phyloP scores from a whole-genome alignment of 2,329 filamentous ascomycete genomes.

The Pyrenochaeta sp. region DNA sequence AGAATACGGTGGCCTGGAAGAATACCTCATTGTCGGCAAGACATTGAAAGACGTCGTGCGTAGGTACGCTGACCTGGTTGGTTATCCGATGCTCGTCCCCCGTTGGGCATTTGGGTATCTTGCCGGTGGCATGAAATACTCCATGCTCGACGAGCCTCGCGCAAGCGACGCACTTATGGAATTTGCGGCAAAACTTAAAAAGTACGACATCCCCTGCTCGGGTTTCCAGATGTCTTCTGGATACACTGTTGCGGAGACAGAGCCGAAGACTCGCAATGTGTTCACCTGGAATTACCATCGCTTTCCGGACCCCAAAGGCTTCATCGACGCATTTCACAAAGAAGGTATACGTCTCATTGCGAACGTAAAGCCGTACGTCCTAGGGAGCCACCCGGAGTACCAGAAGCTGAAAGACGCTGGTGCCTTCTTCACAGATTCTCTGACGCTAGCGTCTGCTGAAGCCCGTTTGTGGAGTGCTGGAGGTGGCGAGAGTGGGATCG shows the following conservation, averaged over 20 bases:
- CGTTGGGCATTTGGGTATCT: constrained; percentile 78
- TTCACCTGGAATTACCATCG: constrained; percentile 75
- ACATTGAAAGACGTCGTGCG: constrained; percentile 71
- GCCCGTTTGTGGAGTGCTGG: constrained; percentile 76
- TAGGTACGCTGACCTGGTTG: constrained; percentile 71
- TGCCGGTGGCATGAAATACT: constrained; percentile 71
- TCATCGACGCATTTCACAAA: constrained; percentile 67
- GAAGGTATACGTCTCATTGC: constrained; percentile 72
- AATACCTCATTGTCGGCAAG: constrained; percentile 72
- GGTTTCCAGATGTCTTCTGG: constrained; percentile 77
- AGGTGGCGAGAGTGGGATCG: constrained; percentile 72
- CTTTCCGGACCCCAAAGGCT: constrained; percentile 72
- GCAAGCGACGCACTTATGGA: constrained; percentile 65
- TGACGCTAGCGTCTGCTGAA: constrained; percentile 56
- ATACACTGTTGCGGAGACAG: constrained; percentile 71
- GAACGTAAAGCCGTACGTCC: constrained; percentile 77
- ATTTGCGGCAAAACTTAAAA: constrained; percentile 67
- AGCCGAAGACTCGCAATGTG: constrained; percentile 74
- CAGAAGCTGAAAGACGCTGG: constrained; percentile 63
- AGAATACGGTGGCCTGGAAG: constrained; percentile 74
- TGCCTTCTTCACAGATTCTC: constrained; percentile 70
- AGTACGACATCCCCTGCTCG: constrained; percentile 73
- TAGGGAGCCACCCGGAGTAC: constrained; percentile 72
- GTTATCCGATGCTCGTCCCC: constrained; percentile 72
- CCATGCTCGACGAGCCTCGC: constrained; percentile 63